Conservation (phyloP, 2,329 filamentous ascomycete genomes). For the Bipolaris oryzae region DNA sequence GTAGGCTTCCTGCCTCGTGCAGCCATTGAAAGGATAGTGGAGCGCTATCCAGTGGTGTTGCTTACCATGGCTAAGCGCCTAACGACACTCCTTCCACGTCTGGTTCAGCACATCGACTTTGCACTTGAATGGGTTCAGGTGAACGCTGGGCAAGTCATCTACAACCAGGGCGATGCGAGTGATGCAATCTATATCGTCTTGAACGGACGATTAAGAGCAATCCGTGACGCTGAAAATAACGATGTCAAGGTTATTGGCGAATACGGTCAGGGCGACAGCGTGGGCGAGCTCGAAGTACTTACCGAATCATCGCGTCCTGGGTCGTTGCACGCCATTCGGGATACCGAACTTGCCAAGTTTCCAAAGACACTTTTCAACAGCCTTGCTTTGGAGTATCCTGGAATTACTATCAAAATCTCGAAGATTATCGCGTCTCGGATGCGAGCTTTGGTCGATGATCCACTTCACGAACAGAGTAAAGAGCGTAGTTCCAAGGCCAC, state of each 20-base stretch:
- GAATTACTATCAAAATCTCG: slow-evolving; percentile 98
- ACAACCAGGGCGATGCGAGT: slow-evolving; percentile 91
- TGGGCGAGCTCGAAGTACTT: slow-evolving; percentile 94
- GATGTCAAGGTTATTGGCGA: slow-evolving; percentile 87
- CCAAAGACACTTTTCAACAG: slow-evolving; percentile 97
- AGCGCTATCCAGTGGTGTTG: slow-evolving; percentile 88
- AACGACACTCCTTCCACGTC: slow-evolving; percentile 82
- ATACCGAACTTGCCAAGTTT: slow-evolving; percentile 95
- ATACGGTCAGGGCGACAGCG: slow-evolving; percentile 95
- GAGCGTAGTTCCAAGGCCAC: slow-evolving; percentile 64
- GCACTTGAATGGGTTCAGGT: slow-evolving; percentile 98
- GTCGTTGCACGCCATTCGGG: slow-evolving; percentile 92
- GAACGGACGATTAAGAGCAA: slow-evolving; percentile 85
- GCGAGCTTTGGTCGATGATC: slow-evolving; percentile 84
- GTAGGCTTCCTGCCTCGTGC: slow-evolving; percentile 90
- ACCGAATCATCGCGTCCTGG: slow-evolving; percentile 91
- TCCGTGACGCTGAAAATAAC: slow-evolving; percentile 80
- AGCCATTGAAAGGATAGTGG: slow-evolving; percentile 88
- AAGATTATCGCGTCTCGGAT: slow-evolving; percentile 97
- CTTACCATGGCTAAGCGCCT: slow-evolving; percentile 95
- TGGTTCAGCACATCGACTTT: slow-evolving; percentile 97
- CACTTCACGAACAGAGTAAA: slow-evolving; percentile 68
- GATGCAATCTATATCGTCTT: slow-evolving; percentile 98
- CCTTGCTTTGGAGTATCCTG: slow-evolving; percentile 92
- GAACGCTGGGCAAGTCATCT: slow-evolving; percentile 91